A percentile compares a stretch with the other conserved stretches of the same genome.
These are phyloP conservation scores for Metarhizium guizhouense DNA, from an alignment of 2,329 filamentous ascomycete genomes.

Conservation along the genomic window DNA sequence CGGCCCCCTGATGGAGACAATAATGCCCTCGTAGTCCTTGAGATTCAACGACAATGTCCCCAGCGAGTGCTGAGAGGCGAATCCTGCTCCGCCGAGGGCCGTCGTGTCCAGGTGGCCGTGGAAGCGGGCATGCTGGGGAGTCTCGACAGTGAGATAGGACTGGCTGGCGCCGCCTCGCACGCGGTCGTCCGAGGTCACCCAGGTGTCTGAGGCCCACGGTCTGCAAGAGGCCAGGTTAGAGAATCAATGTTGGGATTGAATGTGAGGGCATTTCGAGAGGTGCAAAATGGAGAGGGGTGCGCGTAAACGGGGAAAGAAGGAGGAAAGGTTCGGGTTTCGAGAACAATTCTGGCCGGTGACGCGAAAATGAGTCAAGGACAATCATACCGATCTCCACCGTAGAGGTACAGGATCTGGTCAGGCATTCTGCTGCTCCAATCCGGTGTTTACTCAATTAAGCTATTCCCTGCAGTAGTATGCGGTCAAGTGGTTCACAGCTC, in stretches of 20 bases:
- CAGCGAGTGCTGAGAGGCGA: constrained; percentile 67
- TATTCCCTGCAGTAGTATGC: neutral
- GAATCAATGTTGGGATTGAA: neutral
- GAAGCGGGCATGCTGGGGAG: constrained; percentile 44
- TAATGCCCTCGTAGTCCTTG: constrained; percentile 50
- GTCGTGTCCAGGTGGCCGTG: constrained; percentile 62
- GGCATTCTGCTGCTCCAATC: constrained; percentile 7
- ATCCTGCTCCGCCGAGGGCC: constrained; percentile 71
- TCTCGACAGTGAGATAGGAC: constrained; percentile 35
- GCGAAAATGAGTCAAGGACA: neutral
- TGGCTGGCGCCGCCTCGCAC: constrained; percentile 66
- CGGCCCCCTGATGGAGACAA: constrained; percentile 34
- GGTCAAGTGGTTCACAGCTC: no score
- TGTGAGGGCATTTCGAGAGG: neutral
- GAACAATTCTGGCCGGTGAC: neutral
- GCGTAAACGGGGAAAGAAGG: neutral
- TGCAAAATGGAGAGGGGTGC: neutral
- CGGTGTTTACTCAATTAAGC: neutral
- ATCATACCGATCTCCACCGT: constrained; percentile 31
- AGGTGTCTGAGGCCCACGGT: constrained; percentile 50
- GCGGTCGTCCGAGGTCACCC: constrained; percentile 64
- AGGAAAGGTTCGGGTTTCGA: neutral
- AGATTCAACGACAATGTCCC: constrained; percentile 55
- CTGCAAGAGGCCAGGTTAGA: constrained; percentile 24
- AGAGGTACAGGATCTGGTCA: constrained; percentile 24